Evolutionary conservation across 768 basidiomycete species (phyloP), one percentile per base, ranked within the genome.

Genomic region (Trametes cinnabarina): DNA sequence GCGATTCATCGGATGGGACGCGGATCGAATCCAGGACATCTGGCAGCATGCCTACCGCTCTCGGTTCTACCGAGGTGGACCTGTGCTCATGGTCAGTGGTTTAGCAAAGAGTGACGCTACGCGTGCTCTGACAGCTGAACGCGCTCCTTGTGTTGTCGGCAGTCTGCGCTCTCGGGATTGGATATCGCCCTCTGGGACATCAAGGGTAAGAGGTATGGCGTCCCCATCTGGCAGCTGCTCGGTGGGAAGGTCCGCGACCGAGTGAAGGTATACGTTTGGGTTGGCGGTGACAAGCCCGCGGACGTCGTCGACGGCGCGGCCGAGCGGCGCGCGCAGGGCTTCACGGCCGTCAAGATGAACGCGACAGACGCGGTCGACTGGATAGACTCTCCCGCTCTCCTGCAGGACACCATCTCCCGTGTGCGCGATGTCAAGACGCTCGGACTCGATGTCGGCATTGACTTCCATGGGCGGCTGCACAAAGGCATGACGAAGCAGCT

Each of bases 141-240:
- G n/a, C n/a, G n/a, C n/a, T 46, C n/a, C 12, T 50, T 43, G 25
- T n/a, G n/a, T n/a, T 30, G 34, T 34, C 34, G 43, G 2, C 56
- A 82, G 79, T 82, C 79, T 26, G 82, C 79, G 9, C 69, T 82
- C 10, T 80, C 82, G 2, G 84, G 85, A 0, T 69, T 88, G 28
- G 85, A 88, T 68, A 88, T 89, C 57, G 85, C 86, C 0, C 73
- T 90, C 1, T 81, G 88, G 88, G 88, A 89, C 65, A 86, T 90
- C 71, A 88, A 88, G 63, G 88, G 88, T n/a, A 88, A 87, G 72
- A 84, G 82, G 32, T 77, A 88, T 2, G 85, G 85, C 32, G 87
- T 81, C 2, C 72, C 73, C 1, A 65, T 81, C 22, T 80, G 76
- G 75, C 73, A 86, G 69, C 74, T 90, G 0, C 77, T 88, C 6